Percentiles rank a stretch among this genome's conserved stretches.
Evolutionary conservation across 352 stramenopile species (phyloP).

Genomic region (Phytophthora constricta): DNA sequence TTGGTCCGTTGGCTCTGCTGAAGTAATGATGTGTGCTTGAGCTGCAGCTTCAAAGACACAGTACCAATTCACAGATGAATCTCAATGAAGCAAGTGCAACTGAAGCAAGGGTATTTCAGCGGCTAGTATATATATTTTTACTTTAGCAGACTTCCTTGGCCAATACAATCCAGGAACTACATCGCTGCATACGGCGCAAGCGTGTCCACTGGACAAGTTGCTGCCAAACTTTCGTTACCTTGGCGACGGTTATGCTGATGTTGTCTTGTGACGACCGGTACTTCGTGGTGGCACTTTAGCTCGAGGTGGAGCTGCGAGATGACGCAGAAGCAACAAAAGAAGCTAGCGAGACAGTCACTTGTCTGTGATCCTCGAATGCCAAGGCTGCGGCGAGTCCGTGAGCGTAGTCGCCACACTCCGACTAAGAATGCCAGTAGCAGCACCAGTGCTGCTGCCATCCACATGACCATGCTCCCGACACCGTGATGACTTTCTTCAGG

Average conservation of each 20-base stretch:
- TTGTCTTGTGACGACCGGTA: conserved; percentile 26
- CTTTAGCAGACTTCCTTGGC: neutral
- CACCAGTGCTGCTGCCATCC: conserved; percentile 19
- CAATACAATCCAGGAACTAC: too few relatives aligned
- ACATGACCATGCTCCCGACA: conserved; percentile 14
- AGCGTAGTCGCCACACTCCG: conserved; percentile 47
- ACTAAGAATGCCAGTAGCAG: conserved; percentile 46
- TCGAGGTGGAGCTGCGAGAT: conserved; percentile 58
- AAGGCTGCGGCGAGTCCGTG: conserved; percentile 47
- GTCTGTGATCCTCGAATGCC: conserved; percentile 45
- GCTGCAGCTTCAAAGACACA: too few relatives aligned
- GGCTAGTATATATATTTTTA: neutral
- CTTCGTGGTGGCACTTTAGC: conserved; percentile 40
- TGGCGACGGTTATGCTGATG: conserved; percentile 6
- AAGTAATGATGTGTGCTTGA: too few relatives aligned
- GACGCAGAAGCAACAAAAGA: conserved; percentile 60
- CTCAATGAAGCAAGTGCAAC: neutral
- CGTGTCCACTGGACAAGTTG: conserved; percentile 22
- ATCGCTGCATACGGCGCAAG: conserved; percentile 39
- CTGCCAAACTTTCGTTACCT: conserved; percentile 9
- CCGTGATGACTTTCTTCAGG: conserved; percentile 1
- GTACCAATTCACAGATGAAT: too few relatives aligned
- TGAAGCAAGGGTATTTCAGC: neutral
- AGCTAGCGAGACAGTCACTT: conserved; percentile 46
- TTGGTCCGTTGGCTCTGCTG: too few relatives aligned